Evolutionary conservation across 2,329 filamentous ascomycete genomes (phyloP), one percentile per base, ranked within the genome.

Genomic region (Pseudogymnoascus sp.): DNA sequence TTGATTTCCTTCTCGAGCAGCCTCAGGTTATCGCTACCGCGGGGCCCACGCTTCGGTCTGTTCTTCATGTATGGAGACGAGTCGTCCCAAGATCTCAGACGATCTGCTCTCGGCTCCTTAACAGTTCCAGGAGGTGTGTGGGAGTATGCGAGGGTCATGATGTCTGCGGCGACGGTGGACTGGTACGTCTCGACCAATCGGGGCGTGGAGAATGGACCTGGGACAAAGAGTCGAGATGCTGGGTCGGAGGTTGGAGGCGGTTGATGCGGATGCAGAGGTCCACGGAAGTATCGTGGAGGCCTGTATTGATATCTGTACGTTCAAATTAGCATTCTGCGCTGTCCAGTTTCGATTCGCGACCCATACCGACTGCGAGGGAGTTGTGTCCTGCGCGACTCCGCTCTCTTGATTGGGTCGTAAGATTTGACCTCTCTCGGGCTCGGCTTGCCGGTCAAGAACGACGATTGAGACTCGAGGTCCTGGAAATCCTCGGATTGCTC

Each of bases 21-120:
- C 67, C 85, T 82, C 68, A 96, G 78, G 61, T 84, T 82, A 66
- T 90, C 86, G 67, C 86, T 84, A 67, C 95, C 95, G 71, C 93
- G 85, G 4, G 95, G 95, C 1, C 88, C 90, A 67, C 95, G 88
- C 67, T 90, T 84, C 4, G 90, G 89, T 70, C 95, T 84, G 76
- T 96, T 96, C 79, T 92, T 91, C 81, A 93, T 93, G 78, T 99
- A 99, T 2, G 93, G 95, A 6, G 91, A 96, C 61, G 88, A 90
- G 69, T 88, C 93, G 65, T 93, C 89, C 95, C 95, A 99, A 70
- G 83, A 79, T 63, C 95, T 86, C 69, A 97, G 79, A 66, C 90
- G 86, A 65, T 91, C 85, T 76, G 71, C 82, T 82, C 61, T 80
- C 68, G 16, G 81, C 77, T 9, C 80, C 74, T 74, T 81, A 73